Percentiles rank a stretch among this genome's conserved stretches.
Conservation (phyloP, 2,329 filamentous ascomycete genomes). For the Onygenales sp. region DNA sequence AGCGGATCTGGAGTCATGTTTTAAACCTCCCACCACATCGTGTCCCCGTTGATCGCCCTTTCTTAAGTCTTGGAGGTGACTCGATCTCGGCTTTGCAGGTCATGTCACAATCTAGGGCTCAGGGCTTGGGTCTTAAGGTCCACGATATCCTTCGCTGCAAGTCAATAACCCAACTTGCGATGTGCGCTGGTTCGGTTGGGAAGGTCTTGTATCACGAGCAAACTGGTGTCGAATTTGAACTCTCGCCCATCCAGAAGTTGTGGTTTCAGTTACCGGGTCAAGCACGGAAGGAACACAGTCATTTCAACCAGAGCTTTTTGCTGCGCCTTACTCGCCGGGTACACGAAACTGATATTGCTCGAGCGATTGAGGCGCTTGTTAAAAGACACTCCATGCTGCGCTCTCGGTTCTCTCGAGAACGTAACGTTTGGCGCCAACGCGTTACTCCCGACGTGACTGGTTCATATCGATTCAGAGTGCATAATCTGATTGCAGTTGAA, state of each 20-base stretch:
- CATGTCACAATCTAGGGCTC: constrained; percentile 11
- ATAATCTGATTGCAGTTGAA: constrained; percentile 13
- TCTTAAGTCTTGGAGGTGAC: constrained; percentile 24
- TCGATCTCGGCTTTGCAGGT: constrained; percentile 20
- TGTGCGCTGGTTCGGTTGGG: constrained; percentile 20
- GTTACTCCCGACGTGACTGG: constrained; percentile 21
- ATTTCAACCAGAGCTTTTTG: constrained; percentile 19
- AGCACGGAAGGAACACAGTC: constrained; percentile 13
- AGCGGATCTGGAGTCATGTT: constrained; percentile 14
- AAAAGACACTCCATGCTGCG: constrained; percentile 17
- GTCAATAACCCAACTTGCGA: constrained; percentile 32
- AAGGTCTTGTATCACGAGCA: constrained; percentile 19
- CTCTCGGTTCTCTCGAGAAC: constrained; percentile 15
- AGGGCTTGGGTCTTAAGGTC: constrained; percentile 11
- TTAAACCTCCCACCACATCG: constrained; percentile 12
- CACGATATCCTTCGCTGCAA: constrained; percentile 24
- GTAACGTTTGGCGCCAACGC: constrained; percentile 20
- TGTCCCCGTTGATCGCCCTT: constrained; percentile 18
- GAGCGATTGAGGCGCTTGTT: constrained; percentile 11
- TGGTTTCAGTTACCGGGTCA: constrained; percentile 9
- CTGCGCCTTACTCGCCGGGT: constrained; percentile 8
- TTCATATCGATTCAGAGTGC: constrained; percentile 20
- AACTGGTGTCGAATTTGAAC: constrained; percentile 12
- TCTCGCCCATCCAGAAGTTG: constrained; percentile 20
- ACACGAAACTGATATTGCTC: constrained; percentile 3